A percentile compares a stretch with the other conserved stretches of the same genome.
These are phyloP conservation scores for Lasiodiplodia citricola DNA, from an alignment of 2,329 filamentous ascomycete genomes.

Conservation along the genomic window DNA sequence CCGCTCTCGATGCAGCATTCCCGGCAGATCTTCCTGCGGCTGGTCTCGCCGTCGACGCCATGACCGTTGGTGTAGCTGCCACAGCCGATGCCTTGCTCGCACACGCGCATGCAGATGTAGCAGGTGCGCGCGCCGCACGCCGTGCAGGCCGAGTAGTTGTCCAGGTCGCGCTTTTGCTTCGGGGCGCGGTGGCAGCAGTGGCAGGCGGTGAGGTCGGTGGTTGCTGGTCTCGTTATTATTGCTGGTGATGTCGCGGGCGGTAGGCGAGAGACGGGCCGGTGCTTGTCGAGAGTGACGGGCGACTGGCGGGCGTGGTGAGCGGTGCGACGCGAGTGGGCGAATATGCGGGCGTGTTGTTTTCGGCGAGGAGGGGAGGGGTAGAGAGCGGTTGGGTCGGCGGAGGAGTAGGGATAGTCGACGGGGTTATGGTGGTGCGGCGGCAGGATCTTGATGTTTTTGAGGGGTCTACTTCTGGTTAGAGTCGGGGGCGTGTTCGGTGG, in stretches of 20 bases:
- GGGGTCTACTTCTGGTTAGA: neutral
- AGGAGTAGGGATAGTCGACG: neutral
- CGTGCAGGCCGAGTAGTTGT: conserved; percentile 68
- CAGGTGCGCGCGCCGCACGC: conserved; percentile 68
- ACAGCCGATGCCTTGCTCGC: conserved; percentile 41
- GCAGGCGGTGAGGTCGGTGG: conserved; percentile 57
- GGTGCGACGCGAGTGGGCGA: conserved; percentile 4
- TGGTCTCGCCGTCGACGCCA: neutral
- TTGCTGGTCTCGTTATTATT: neutral
- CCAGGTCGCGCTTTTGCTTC: conserved; percentile 68
- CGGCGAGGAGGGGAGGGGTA: conserved; percentile 10
- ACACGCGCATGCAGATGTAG: conserved; percentile 71
- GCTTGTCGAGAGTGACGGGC: neutral
- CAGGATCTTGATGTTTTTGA: conserved; percentile 21
- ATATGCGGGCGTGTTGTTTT: neutral
- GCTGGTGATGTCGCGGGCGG: neutral
- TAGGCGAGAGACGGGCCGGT: neutral
- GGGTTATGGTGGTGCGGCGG: conserved; percentile 12
- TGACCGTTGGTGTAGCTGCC: conserved; percentile 48
- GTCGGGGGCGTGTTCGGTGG: neutral
- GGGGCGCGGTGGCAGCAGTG: conserved; percentile 72
- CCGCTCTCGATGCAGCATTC: conserved; percentile 71
- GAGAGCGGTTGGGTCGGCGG: neutral
- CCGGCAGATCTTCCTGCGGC: conserved; percentile 64
- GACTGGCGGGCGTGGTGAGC: neutral